These are phyloP conservation scores for Pythium insidiosum DNA, from an alignment of 352 stramenopile species.

Conservation along the genomic window DNA sequence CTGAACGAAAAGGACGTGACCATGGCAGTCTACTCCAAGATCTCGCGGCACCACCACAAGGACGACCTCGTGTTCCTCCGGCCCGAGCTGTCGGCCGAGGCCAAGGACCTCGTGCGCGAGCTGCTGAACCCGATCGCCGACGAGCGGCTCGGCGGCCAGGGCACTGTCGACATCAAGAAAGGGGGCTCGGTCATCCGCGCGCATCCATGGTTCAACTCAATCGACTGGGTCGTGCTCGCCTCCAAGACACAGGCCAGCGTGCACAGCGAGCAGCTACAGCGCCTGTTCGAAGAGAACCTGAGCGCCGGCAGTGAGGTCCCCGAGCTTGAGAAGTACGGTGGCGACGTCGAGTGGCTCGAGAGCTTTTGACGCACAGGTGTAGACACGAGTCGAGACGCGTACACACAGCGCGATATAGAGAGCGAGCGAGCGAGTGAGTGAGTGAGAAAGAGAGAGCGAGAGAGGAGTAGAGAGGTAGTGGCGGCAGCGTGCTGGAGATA, in stretches of 20 bases:
- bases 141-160: conserved; percentile 56
- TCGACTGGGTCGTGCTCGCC: conserved; percentile 72
- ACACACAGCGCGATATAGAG: neutral
- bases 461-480: too few relatives aligned
- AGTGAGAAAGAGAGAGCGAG: too few relatives aligned
- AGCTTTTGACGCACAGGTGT: too few relatives aligned
- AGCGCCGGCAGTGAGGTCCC: conserved; percentile 31
- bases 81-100: conserved; percentile 46
- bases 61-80: conserved; percentile 39
- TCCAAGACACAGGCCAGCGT: conserved; percentile 51
- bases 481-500: too few relatives aligned
- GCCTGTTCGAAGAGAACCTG: conserved; percentile 57
- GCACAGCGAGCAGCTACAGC: conserved; percentile 38
- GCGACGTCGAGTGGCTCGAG: conserved; percentile 69
- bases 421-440: too few relatives aligned
- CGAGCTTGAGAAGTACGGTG: conserved; percentile 46
- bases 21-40: conserved; percentile 85
- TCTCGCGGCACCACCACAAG: conserved; percentile 62
- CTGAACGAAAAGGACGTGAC: conserved; percentile 76
- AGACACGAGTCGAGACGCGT: conserved; percentile 4
- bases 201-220: conserved; percentile 68
- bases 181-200: conserved; percentile 72
- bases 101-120: conserved; percentile 48
- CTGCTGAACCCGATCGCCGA: conserved; percentile 70
- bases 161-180: conserved; percentile 68